phyloP scores from a whole-genome alignment of 179 eudicot species.

The Dionaea muscipula region DNA sequence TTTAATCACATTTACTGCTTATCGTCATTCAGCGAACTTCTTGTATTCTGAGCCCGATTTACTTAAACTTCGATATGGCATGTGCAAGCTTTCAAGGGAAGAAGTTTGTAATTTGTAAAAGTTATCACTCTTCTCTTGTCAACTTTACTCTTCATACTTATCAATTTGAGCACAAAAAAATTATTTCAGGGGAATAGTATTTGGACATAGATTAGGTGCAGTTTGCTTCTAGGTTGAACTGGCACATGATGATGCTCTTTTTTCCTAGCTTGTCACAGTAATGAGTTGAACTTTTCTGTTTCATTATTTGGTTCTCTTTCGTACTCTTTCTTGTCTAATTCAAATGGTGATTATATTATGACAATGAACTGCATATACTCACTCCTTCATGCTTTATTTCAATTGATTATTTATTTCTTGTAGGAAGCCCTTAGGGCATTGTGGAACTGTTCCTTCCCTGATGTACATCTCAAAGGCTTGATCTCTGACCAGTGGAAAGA shows the following conservation, averaged over 20 bases:
- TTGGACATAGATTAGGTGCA: background rate
- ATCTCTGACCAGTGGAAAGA: constrained; percentile 97
- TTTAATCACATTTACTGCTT: background rate
- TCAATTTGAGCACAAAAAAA: too few species aligned
- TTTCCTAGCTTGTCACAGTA: background rate
- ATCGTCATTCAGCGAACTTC: background rate
- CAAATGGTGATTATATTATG: too few species aligned
- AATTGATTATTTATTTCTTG: constrained; percentile 2
- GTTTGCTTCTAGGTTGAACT: background rate
- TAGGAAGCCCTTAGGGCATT: constrained; percentile 64
- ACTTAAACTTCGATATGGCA: too few species aligned
- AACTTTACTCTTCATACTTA: too few species aligned
- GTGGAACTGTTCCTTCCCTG: constrained; percentile 69
- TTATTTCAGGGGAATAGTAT: background rate
- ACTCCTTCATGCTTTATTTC: too few species aligned
- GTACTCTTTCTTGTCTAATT: background rate
- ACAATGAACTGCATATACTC: too few species aligned
- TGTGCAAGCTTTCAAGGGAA: too few species aligned
- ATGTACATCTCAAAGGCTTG: constrained; percentile 50
- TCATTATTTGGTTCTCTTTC: background rate
- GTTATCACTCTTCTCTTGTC: too few species aligned
- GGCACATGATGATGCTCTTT: background rate
- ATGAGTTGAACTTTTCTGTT: background rate
- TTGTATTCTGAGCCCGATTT: too few species aligned
- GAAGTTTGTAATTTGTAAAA: too few species aligned